Conservation (phyloP, 2,329 filamentous ascomycete species). For the Clonostachys sp. region DNA sequence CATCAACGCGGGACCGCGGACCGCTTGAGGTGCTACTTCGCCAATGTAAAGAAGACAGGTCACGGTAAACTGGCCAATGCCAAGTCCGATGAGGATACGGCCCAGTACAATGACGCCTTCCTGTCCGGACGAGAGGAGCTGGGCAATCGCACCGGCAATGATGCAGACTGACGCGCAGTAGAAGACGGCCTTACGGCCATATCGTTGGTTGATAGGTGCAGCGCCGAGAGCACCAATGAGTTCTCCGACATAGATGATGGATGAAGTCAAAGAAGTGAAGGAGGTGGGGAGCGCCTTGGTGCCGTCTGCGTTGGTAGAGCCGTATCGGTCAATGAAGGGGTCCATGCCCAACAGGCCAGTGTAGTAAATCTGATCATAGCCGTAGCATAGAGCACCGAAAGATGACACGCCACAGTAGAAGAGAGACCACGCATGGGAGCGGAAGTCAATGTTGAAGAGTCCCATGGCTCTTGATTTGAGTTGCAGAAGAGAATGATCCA, state of each 20-base stretch:
- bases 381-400: conserved; percentile 7
- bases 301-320: conserved; percentile 7
- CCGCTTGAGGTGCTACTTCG: conserved; percentile 13
- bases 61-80: conserved; percentile 11
- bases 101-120: conserved; percentile 8
- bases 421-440: conserved; percentile 12
- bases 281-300: conserved; percentile 8
- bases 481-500: too few relatives aligned
- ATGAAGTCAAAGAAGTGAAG: conserved; percentile 19
- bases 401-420: conserved; percentile 18
- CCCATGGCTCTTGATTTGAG: too few relatives aligned
- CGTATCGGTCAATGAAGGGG: conserved; percentile 12
- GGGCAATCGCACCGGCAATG: conserved; percentile 8
- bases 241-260: conserved; percentile 28
- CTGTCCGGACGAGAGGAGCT: conserved; percentile 4
- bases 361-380: conserved; percentile 12
- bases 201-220: conserved; percentile 23
- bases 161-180: conserved; percentile 19
- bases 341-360: conserved; percentile 12
- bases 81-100: conserved; percentile 9
- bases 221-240: conserved; percentile 20
- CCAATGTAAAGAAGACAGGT: conserved; percentile 11
- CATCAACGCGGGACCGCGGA: conserved; percentile 18
- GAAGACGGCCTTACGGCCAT: conserved; percentile 21
- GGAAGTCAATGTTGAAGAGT: background rate